A percentile compares a stretch with the other conserved stretches of the same genome.
phyloP scores from a whole-genome alignment of 148 eudicot species.

The Rhododendron mucronatum region DNA sequence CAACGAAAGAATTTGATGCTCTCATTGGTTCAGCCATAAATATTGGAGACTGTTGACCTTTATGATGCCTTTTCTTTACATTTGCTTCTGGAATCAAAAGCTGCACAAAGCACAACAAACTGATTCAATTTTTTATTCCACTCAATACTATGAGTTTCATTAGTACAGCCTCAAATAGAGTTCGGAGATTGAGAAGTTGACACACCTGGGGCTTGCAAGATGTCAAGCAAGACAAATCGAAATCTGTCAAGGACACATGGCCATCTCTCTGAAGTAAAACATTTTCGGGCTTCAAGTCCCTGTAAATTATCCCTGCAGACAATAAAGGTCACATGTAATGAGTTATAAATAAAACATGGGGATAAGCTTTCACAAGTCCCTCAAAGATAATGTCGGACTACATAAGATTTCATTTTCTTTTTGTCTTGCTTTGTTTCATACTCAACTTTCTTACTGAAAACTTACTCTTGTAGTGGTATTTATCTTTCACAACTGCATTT shows the following conservation, averaged over 20 bases:
- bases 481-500: background rate
- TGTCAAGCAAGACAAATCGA: constrained; percentile 95
- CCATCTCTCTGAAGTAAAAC: constrained; percentile 77
- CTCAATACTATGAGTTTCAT: background rate
- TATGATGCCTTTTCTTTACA: constrained; percentile 65
- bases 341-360: background rate
- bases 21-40: constrained; percentile 96
- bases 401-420: background rate
- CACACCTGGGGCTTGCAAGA: constrained; percentile 95
- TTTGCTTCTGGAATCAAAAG: constrained; percentile 56
- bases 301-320: constrained; percentile 76
- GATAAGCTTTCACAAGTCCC: background rate
- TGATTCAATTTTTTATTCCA: background rate
- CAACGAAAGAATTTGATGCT: constrained; percentile 98
- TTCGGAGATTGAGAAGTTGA: background rate
- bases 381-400: background rate
- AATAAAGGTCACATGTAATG: background rate
- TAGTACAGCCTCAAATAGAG: background rate
- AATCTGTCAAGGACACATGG: constrained; percentile 87
- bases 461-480: background rate
- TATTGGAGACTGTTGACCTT: constrained; percentile 66
- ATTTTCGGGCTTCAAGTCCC: constrained; percentile 97
- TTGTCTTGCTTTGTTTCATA: background rate
- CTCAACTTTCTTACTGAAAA: background rate
- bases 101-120: constrained; percentile 31